Conservation (phyloP, 495 filamentous ascomycete genomes). For the Aspergillus taichungensis region DNA sequence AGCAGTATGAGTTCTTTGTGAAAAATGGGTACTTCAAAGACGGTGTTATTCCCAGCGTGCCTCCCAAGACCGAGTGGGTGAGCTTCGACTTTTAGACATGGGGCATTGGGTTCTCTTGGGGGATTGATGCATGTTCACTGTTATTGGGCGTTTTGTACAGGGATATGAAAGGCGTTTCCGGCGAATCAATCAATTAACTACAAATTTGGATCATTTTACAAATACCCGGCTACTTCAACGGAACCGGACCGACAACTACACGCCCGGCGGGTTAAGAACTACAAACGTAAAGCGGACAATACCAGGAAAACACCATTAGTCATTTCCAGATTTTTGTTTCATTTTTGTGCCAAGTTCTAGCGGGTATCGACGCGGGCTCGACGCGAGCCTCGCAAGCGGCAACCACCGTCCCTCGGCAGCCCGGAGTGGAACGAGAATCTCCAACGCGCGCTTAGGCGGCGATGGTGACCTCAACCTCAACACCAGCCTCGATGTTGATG, state of each 20-base stretch:
- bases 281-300: slow-evolving; percentile 2
- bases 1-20: slow-evolving; percentile 49
- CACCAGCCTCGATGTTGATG: slow-evolving; percentile 99
- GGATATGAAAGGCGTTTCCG: no score
- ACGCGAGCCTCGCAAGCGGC: slow-evolving; percentile 10
- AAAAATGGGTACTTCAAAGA: slow-evolving; percentile 55
- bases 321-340: slow-evolving; percentile 27
- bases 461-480: slow-evolving; percentile 99
- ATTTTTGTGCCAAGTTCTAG: slow-evolving; percentile 28
- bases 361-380: slow-evolving; percentile 23
- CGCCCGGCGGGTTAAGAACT: neutral
- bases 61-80: slow-evolving; percentile 66
- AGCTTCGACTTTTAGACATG: slow-evolving; percentile 54
- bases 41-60: slow-evolving; percentile 56
- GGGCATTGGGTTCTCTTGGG: neutral
- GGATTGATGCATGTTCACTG: slow-evolving; percentile 1
- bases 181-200: no score
- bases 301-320: neutral
- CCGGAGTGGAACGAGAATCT: slow-evolving; percentile 6
- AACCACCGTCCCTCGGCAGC: slow-evolving; percentile 8
- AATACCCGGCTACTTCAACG: no score
- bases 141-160: neutral
- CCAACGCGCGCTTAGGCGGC: slow-evolving; percentile 61
- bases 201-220: no score
- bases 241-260: no score